Evolutionary conservation across 331 rosid species (phyloP), one percentile per base, ranked within the genome.

Genomic region (Arachis monticola): DNA sequence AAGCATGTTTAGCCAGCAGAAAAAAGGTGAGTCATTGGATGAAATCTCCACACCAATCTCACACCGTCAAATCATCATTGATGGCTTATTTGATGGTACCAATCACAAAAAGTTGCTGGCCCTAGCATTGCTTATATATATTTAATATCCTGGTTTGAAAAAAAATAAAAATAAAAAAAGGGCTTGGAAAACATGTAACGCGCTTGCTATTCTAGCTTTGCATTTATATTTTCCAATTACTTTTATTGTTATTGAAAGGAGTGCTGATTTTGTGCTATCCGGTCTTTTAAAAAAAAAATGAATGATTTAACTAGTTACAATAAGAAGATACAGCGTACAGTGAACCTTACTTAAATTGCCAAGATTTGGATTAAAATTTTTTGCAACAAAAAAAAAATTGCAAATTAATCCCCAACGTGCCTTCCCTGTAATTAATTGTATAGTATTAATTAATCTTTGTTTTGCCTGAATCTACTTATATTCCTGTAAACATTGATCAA

Each of bases 301-400:
- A 17, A 17, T n/a, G 42, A 69, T 48, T 61, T 61, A 5, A 17
- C 5, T 50, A 38, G 41, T 22, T 69, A 60, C 17, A 46, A 44
- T 4, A 38, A 11, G 52, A 48, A 41, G 32, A 17, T 62, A 22
- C 22, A 17, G 22, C 22, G 22, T 17, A 17, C 22, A 17, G 22
- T 17, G 53, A 77, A 38, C 64, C 63, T 11, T 69, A 5, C 22
- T 61, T 51, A 31, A 64, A n/a, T 66, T 81, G 12, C 71, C 46
- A 65, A 50, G 32, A 57, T 57, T 64, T 74, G 76, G 60, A 57
- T 57, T 59, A 57, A 81, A 12, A n/a, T n/a, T n/a, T n/a, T n/a
- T n/a, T n/a, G n/a, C n/a, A n/a, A n/a, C n/a, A n/a, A n/a, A n/a
- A n/a, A n/a, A n/a, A n/a, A 45, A 72, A 56, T 70, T 71, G 46